A percentile compares a stretch with the other conserved stretches of the same genome.
phyloP scores from a whole-genome alignment of 352 stramenopile species.

The Plasmopara muralis region DNA sequence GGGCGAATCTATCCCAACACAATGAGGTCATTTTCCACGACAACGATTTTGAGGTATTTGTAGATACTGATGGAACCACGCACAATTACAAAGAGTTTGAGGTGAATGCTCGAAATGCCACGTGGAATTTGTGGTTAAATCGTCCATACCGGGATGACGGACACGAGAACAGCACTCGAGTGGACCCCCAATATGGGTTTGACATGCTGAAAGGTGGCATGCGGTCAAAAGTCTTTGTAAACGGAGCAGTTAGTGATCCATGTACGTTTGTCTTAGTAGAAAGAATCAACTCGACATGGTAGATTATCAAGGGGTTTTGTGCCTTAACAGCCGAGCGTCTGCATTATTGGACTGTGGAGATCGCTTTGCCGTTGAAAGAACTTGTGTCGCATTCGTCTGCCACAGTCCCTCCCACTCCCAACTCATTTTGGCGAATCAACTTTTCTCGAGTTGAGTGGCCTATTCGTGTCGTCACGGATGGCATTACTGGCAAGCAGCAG shows the following conservation, averaged over 20 bases:
- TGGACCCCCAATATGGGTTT: conserved; percentile 30
- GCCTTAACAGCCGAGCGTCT: no score
- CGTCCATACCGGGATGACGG: conserved; percentile 80
- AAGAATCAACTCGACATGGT: no score
- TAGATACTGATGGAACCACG: conserved; percentile 1
- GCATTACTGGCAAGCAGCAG: conserved; percentile 10
- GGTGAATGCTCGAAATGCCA: conserved; percentile 82
- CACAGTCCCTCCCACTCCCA: conserved; percentile 27
- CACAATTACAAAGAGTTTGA: conserved; percentile 91
- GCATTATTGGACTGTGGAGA: no score
- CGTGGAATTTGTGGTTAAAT: conserved; percentile 87
- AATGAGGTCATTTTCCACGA: no score
- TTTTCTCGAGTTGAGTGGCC: conserved; percentile 85
- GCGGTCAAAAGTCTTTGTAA: no score
- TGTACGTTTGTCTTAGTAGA: no score
- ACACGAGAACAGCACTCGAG: conserved; percentile 72
- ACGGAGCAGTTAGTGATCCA: no score
- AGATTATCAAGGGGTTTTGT: no score
- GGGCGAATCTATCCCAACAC: conserved; percentile 53
- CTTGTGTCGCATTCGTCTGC: conserved; percentile 27
- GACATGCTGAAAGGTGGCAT: no score
- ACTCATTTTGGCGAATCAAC: conserved; percentile 78
- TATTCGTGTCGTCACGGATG: conserved; percentile 23
- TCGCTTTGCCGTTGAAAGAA: no score
- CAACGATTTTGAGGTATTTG: no score